Base-by-base conservation (phyloP, 768 basidiomycete genomes). In the Mycena capillaripes region DNA sequence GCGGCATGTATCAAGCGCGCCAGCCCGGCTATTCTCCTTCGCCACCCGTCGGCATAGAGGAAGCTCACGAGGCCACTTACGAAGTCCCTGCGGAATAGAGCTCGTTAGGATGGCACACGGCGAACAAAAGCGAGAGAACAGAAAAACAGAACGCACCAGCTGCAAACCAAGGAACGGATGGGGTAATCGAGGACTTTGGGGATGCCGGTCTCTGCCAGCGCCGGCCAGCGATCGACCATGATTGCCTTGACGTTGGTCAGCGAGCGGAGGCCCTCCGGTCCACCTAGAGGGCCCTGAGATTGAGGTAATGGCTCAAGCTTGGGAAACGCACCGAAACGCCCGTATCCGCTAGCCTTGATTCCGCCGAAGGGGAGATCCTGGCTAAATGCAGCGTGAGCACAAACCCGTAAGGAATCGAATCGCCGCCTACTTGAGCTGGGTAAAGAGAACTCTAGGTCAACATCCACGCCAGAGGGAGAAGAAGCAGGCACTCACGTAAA, bases 351-450 rank as follows among this genome's bases (percentile, higher is more conserved):
- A 34, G 87, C 87, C 81, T 98, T 99, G 53, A 89, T 89, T 44
- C 98, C 98, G 32, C 98, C 98, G 72, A 99, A 99, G 12, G 98
- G 97, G 73, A 97, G 86, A 78, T 96, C 94, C 87, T 99, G 97
- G 79, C 87, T 87, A 81, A 78, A 74, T 44, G 75, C 27, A 44
- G 50, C 30, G 68, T 66, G 72, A 67, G 72, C 30, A 60, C 71
- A 52, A 60, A 50, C 17, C 25, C 69, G 1, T 16, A 38, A 23
- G 36, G 7, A n/a, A 53, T 7, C 30, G 36, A 42, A 36, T 55
- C 44, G 63, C 76, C 61, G 72, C 91, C 73, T 81, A 92, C 92
- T 95, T 94, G 73, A 95, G 81, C 92, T 93, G 73, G 58, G 65
- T 23, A 12, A 60, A 71, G 27, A 34, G 63, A 62, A 2, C 63